phyloP scores from a whole-genome alignment of 176 grass and related monocot species.

The Aegilops bicornis region DNA sequence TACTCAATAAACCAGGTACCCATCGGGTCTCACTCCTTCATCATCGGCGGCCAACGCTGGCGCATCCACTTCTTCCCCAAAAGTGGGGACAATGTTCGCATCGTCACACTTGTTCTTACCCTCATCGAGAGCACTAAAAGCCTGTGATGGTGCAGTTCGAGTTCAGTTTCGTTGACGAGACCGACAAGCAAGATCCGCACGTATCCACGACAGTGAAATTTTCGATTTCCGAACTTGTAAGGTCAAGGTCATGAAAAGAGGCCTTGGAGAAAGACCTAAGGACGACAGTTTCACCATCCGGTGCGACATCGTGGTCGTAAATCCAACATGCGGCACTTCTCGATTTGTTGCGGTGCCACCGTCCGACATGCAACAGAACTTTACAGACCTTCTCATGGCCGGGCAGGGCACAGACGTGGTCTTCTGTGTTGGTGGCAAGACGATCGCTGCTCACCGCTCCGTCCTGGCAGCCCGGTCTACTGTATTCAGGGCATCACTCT shows the following conservation, averaged over 20 bases:
- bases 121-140: too few relatives aligned
- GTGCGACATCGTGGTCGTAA: not conserved
- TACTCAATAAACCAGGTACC: not conserved
- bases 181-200: not conserved
- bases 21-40: not conserved
- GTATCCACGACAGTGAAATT: not conserved
- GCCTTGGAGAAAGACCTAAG: not conserved
- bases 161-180: not conserved
- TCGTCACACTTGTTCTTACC: too few relatives aligned
- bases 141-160: not conserved
- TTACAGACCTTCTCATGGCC: constrained; percentile 1
- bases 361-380: constrained; percentile 22
- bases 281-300: not conserved
- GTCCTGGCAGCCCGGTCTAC: not conserved
- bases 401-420: constrained; percentile 23
- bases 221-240: too few relatives aligned
- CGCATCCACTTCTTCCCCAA: not conserved
- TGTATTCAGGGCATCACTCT: constrained; percentile 23
- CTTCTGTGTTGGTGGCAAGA: constrained; percentile 15
- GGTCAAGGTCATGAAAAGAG: too few relatives aligned
- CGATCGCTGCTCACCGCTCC: not conserved
- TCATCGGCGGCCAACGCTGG: not conserved
- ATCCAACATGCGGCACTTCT: too few relatives aligned
- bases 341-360: not conserved
- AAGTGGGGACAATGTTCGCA: too few relatives aligned